phyloP scores from a whole-genome alignment of 2,329 filamentous ascomycete genomes.

The Fusarium sp. region DNA sequence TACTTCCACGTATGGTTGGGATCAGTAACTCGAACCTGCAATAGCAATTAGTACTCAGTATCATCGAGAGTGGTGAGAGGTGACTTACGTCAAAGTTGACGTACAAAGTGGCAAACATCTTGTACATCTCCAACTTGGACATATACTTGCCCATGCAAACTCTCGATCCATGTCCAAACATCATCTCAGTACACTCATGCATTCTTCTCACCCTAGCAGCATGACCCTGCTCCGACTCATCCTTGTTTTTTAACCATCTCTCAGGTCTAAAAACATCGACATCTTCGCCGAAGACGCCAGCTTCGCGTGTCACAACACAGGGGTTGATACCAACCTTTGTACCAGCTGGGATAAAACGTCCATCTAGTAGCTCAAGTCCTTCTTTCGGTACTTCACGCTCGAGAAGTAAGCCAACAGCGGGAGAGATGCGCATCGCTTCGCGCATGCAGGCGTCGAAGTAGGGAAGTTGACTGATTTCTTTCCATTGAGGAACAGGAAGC shows the following conservation, averaged over 20 bases:
- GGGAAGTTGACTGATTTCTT: constrained; percentile 18
- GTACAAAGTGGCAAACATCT: constrained; percentile 34
- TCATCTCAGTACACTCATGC: constrained; percentile 33
- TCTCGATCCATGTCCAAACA: constrained; percentile 33
- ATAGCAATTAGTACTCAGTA: neutral
- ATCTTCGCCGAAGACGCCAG: constrained; percentile 23
- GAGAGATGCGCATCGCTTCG: constrained; percentile 26
- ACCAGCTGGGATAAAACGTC: constrained; percentile 17
- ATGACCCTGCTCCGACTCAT: constrained; percentile 10
- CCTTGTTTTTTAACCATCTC: constrained; percentile 17
- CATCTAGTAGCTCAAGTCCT: constrained; percentile 19
- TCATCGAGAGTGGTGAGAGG: fast-evolving
- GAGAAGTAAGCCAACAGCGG: constrained; percentile 22
- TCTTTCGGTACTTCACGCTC: constrained; percentile 29
- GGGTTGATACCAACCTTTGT: constrained; percentile 34
- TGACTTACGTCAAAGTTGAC: constrained; percentile 29
- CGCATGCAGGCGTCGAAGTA: constrained; percentile 38
- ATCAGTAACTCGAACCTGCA: constrained; percentile 16
- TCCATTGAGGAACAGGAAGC: constrained; percentile 31
- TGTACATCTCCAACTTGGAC: constrained; percentile 37
- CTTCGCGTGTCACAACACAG: constrained; percentile 28
- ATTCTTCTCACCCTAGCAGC: constrained; percentile 17
- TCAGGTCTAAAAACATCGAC: constrained; percentile 29
- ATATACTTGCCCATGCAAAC: constrained; percentile 38
- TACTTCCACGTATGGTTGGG: constrained; percentile 25